Evolutionary conservation across 202 grass and related monocot genomes (phyloP).

Genomic region (Thinopyrum obtusiflorum): DNA sequence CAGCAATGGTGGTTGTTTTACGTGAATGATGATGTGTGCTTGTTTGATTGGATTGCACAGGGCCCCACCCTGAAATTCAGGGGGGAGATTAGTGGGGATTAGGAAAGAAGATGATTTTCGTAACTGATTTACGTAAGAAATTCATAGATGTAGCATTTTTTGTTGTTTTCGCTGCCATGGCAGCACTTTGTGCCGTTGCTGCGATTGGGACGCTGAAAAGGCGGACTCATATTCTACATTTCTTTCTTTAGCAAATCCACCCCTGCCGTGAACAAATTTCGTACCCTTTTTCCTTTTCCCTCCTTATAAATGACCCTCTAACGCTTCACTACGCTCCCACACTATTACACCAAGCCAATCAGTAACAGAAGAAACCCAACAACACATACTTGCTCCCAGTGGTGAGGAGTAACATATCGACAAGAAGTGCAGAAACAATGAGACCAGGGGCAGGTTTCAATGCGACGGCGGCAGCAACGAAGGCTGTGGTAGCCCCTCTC

Average conservation of each 20-base stretch:
- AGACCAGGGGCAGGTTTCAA: slow-evolving; percentile 77
- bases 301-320: slow-evolving; percentile 46
- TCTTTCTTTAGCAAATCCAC: slow-evolving; percentile 19
- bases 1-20: no score
- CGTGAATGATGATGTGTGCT: no score
- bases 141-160: no score
- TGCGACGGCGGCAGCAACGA: slow-evolving; percentile 42
- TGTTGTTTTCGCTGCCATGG: no score
- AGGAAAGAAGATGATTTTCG: no score
- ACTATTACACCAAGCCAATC: slow-evolving; percentile 20
- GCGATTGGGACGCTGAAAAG: no score
- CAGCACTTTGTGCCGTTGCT: no score
- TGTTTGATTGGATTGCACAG: no score
- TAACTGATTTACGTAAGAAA: no score
- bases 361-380: slow-evolving; percentile 16
- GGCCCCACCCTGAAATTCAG: no score
- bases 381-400: neutral
- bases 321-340: slow-evolving; percentile 29
- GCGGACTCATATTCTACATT: no score
- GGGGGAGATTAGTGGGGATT: no score
- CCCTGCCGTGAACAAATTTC: slow-evolving; percentile 28
- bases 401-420: neutral
- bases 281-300: neutral
- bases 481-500: slow-evolving; percentile 8
- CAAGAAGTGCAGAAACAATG: slow-evolving; percentile 48